Evolutionary conservation across 169 alveolate species (phyloP), one percentile per base, ranked within the genome.

Genomic region (Babesia sp.): DNA sequence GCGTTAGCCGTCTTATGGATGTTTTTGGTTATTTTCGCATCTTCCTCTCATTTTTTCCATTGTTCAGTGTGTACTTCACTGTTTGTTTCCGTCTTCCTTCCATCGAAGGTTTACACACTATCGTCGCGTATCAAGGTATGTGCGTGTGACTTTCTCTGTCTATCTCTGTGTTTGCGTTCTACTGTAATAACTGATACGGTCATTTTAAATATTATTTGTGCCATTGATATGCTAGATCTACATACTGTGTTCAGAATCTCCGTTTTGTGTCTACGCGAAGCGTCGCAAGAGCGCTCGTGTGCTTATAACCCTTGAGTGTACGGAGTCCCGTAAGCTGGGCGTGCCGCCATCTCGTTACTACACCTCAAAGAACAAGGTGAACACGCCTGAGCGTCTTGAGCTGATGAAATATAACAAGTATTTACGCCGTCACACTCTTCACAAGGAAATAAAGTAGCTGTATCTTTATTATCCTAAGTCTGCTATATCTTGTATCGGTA

Each of bases 401-500:
- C 79, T 89, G 42, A 85, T 85, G 89, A 89, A 89, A 50, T 89
- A 89, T 53, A 89, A 89, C 69, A 89, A 85, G 83, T 89, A 89
- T 60, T 86, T 85, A 67, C 83, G 84, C 51, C 83, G 87, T 41
- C 90, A 84, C 83, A 89, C 93, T 34, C 57, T 89, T 4, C 93
- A 89, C 68, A 89, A 85, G 41, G 93, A 89, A 76, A 84, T 89
- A 33, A 76, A 83, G 75, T 87, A 84, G 45, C 58, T 9, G 20
- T n/a, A n/a, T n/a, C n/a, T n/a, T n/a, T n/a, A n/a, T n/a, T n/a
- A n/a, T n/a, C n/a, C n/a, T n/a, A n/a, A n/a, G n/a, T n/a, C n/a
- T n/a, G n/a, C n/a, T n/a, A n/a, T n/a, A n/a, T n/a, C n/a, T n/a
- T n/a, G n/a, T n/a, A n/a, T n/a, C n/a, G n/a, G n/a, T n/a, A n/a